phyloP scores from a whole-genome alignment of 176 grass and related monocot genomes.

The Rhynchospora tenuis region DNA sequence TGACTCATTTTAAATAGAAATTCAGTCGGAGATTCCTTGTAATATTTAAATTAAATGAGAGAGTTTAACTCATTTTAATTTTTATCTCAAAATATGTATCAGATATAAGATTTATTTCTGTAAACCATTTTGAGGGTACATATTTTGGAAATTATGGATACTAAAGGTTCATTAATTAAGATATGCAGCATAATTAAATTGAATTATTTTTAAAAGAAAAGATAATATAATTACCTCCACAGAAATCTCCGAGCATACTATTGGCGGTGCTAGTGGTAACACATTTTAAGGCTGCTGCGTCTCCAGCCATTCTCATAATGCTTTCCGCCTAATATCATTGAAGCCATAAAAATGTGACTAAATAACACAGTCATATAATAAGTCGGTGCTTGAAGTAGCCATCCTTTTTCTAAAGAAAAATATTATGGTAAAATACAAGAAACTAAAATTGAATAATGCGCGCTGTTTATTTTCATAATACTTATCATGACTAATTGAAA shows the following conservation, averaged over 20 bases:
- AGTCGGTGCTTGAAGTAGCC: background rate
- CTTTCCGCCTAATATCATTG: constrained; percentile 36
- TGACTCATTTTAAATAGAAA: too few species aligned
- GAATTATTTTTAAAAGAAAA: background rate
- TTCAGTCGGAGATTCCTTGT: too few species aligned
- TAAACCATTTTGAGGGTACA: too few species aligned
- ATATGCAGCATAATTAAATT: background rate
- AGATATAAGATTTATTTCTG: too few species aligned
- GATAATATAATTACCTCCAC: constrained; percentile 33
- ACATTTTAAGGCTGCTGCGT: background rate
- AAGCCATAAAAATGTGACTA: background rate
- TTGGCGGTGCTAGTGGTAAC: background rate
- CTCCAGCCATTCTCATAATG: constrained; percentile 41
- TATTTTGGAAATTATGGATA: too few species aligned
- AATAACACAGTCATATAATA: background rate
- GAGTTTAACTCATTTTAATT: too few species aligned
- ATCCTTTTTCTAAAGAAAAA: background rate
- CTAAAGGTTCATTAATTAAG: background rate
- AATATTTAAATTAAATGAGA: too few species aligned
- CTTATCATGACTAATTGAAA: background rate
- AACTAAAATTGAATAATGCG: background rate
- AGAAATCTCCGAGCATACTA: constrained; percentile 11
- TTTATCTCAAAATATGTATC: too few species aligned
- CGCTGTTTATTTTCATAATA: background rate
- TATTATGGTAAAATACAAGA: background rate